phyloP scores from a whole-genome alignment of 805 yeast species.

The Ogataea nitratoaversa region DNA sequence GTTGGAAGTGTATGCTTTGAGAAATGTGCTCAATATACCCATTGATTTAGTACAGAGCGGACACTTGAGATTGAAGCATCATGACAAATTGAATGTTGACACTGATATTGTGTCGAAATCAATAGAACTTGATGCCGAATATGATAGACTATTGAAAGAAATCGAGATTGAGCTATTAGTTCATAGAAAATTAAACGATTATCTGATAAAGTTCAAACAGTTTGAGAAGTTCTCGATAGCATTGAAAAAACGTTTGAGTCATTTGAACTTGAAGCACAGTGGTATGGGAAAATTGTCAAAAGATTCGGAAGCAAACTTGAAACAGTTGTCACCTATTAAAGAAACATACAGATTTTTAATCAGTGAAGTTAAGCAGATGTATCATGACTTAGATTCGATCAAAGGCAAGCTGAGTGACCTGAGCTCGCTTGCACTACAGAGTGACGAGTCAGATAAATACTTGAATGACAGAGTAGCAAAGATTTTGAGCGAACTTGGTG shows the following conservation, averaged over 20 bases:
- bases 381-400: slow-evolving; percentile 13
- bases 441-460: slow-evolving; percentile 17
- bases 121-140: slow-evolving; percentile 19
- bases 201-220: slow-evolving; percentile 35
- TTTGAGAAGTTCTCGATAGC: slow-evolving; percentile 29
- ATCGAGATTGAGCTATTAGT: slow-evolving; percentile 42
- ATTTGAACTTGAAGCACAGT: slow-evolving; percentile 9
- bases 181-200: slow-evolving; percentile 37
- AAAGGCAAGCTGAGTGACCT: slow-evolving; percentile 10
- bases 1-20: slow-evolving; percentile 72
- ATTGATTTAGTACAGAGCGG: slow-evolving; percentile 59
- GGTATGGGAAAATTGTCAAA: background rate
- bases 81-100: slow-evolving; percentile 42
- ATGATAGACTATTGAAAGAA: slow-evolving; percentile 30
- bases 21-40: slow-evolving; percentile 76
- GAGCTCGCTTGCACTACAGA: slow-evolving; percentile 5
- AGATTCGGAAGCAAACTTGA: slow-evolving; percentile 2
- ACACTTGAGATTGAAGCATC: slow-evolving; percentile 64
- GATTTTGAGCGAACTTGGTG: slow-evolving; percentile 10
- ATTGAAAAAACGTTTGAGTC: slow-evolving; percentile 9
- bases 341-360: slow-evolving; percentile 26
- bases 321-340: slow-evolving; percentile 21
- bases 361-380: slow-evolving; percentile 20
- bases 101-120: slow-evolving; percentile 14
- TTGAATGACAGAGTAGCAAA: slow-evolving; percentile 15